These are phyloP conservation scores for Phytopythium cucurbitacearum DNA, from an alignment of 352 stramenopile species.

Conservation along the genomic window DNA sequence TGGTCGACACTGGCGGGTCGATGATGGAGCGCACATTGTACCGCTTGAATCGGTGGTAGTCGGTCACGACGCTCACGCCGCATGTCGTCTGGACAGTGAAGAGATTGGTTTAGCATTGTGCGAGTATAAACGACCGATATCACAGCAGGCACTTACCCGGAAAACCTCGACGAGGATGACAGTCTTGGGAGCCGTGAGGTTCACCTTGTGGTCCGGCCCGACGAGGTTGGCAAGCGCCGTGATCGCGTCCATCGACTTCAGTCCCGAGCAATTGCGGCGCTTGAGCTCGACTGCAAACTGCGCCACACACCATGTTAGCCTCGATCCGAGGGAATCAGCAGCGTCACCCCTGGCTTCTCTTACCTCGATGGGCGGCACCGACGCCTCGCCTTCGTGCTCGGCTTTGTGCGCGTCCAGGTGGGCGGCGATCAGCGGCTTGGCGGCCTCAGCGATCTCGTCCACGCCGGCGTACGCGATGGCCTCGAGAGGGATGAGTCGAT, in stretches of 20 bases:
- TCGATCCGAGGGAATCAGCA: not conserved
- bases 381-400: constrained; percentile 16
- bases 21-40: constrained; percentile 78
- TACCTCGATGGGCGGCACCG: constrained; percentile 23
- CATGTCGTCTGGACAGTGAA: constrained; percentile 38
- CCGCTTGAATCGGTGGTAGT: constrained; percentile 73
- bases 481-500: constrained; percentile 71
- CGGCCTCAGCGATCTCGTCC: constrained; percentile 54
- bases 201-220: constrained; percentile 64
- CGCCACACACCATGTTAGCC: not conserved
- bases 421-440: constrained; percentile 48
- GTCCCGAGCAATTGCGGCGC: constrained; percentile 68
- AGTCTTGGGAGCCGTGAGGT: constrained; percentile 52
- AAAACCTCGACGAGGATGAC: constrained; percentile 77
- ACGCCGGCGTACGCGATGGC: constrained; percentile 58
- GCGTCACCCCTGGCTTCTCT: not conserved
- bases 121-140: not conserved
- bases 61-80: constrained; percentile 64
- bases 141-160: constrained; percentile 19
- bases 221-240: constrained; percentile 56
- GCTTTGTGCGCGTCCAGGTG: constrained; percentile 28
- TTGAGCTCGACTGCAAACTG: constrained; percentile 65
- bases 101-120: too few species aligned
- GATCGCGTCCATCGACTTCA: constrained; percentile 74
- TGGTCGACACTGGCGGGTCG: constrained; percentile 40